phyloP scores from a whole-genome alignment of 192 early-diverging fungal genomes.

The Entomortierella chlamydospora region DNA sequence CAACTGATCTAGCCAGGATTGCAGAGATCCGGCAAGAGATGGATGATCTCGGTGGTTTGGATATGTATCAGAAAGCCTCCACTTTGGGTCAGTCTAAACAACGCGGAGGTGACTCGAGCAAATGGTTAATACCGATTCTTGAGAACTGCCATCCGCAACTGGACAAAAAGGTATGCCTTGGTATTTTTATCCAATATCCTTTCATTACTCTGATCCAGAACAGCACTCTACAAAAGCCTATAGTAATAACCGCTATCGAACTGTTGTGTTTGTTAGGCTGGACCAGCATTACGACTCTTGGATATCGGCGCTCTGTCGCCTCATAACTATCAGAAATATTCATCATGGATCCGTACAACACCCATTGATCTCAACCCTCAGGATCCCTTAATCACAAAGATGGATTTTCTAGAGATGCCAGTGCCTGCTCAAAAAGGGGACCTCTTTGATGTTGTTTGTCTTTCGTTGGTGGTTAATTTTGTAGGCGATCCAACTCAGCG shows the following conservation, averaged over 20 bases:
- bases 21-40: conserved; percentile 60
- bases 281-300: conserved; percentile 66
- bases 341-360: conserved; percentile 73
- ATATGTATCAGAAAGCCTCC: conserved; percentile 89
- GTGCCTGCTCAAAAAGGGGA: conserved; percentile 48
- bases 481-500: conserved; percentile 78
- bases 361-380: conserved; percentile 94
- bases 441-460: conserved; percentile 80
- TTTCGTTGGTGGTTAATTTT: conserved; percentile 92
- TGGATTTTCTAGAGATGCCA: conserved; percentile 86
- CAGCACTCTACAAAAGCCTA: too few species aligned
- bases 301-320: conserved; percentile 89
- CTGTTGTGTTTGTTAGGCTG: not conserved
- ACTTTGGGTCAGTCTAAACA: conserved; percentile 84
- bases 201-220: too few species aligned
- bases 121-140: conserved; percentile 81
- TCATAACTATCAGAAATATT: conserved; percentile 76
- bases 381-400: conserved; percentile 72
- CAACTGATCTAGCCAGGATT: conserved; percentile 32
- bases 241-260: not conserved
- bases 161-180: conserved; percentile 36
- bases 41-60: conserved; percentile 83
- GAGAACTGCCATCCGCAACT: conserved; percentile 33
- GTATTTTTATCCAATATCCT: too few species aligned
- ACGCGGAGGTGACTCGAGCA: conserved; percentile 84